phyloP scores from a whole-genome alignment of 768 basidiomycete species.

The Cyclocybe cylindracea region DNA sequence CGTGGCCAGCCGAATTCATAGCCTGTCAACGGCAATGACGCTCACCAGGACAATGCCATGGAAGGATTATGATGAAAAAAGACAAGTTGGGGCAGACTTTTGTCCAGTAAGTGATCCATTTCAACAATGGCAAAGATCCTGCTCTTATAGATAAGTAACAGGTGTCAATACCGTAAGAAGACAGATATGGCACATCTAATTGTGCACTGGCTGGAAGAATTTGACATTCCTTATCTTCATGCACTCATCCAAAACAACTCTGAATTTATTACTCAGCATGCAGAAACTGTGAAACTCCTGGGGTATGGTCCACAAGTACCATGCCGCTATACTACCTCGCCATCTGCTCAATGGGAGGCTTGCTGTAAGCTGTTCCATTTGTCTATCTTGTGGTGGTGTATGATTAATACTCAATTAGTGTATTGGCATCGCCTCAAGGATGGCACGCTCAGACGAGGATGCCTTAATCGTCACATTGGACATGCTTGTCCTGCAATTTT shows the following conservation, averaged over 20 bases:
- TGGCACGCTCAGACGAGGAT: constrained; percentile 13
- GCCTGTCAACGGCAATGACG: too few species aligned
- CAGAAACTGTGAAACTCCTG: not conserved
- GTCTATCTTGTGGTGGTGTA: too few species aligned
- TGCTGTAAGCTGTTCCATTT: constrained; percentile 15
- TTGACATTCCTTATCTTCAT: constrained; percentile 18
- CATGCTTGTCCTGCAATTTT: not conserved
- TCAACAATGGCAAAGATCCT: too few species aligned
- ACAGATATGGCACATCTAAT: constrained; percentile 16
- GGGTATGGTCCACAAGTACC: constrained; percentile 21
- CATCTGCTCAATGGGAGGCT: constrained; percentile 12
- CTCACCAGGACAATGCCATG: too few species aligned
- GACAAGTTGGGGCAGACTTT: too few species aligned
- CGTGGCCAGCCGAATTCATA: too few species aligned
- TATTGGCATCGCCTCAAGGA: constrained; percentile 19
- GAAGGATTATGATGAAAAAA: too few species aligned
- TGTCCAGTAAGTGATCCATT: too few species aligned
- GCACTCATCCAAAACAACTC: constrained; percentile 14
- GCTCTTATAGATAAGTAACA: too few species aligned
- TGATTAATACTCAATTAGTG: too few species aligned
- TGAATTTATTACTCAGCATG: not conserved
- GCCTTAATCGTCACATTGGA: constrained; percentile 2
- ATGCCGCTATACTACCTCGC: constrained; percentile 15
- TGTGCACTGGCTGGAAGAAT: constrained; percentile 19
- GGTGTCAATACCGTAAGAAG: constrained; percentile 1